phyloP scores from a whole-genome alignment of 2,329 filamentous ascomycete species.

The Fusarium sp. region DNA sequence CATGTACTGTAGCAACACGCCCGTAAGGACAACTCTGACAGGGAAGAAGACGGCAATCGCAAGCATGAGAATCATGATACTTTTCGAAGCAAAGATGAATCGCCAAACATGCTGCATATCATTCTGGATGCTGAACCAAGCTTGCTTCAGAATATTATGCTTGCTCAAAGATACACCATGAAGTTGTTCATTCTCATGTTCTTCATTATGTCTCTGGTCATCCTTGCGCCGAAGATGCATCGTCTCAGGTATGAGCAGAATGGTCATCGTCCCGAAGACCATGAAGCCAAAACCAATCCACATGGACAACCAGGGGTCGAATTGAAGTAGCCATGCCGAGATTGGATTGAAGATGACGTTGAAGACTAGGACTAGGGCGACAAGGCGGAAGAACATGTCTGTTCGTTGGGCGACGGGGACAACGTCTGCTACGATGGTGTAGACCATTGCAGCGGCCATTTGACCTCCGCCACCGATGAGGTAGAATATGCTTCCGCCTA shows the following conservation, averaged over 20 bases:
- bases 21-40: conserved; percentile 49
- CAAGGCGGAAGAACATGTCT: conserved; percentile 56
- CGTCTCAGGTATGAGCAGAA: conserved; percentile 59
- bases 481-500: conserved; percentile 51
- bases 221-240: conserved; percentile 51
- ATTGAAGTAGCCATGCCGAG: conserved; percentile 55
- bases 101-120: conserved; percentile 54
- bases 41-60: conserved; percentile 48
- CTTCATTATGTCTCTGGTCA: conserved; percentile 39
- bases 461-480: conserved; percentile 58
- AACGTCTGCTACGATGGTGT: conserved; percentile 60
- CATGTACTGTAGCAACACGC: conserved; percentile 64
- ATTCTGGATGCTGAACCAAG: conserved; percentile 46
- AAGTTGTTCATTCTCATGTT: conserved; percentile 1
- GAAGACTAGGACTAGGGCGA: conserved; percentile 54
- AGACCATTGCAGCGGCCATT: conserved; percentile 59
- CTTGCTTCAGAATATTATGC: conserved; percentile 33
- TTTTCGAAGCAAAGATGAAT: conserved; percentile 56
- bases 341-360: conserved; percentile 56
- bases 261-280: conserved; percentile 45
- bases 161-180: conserved; percentile 17
- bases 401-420: conserved; percentile 55
- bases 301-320: conserved; percentile 57
- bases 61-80: conserved; percentile 54
- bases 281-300: conserved; percentile 51